These are phyloP conservation scores for Candida xyloterini DNA, from an alignment of 805 yeast genomes.

Conservation along the genomic window DNA sequence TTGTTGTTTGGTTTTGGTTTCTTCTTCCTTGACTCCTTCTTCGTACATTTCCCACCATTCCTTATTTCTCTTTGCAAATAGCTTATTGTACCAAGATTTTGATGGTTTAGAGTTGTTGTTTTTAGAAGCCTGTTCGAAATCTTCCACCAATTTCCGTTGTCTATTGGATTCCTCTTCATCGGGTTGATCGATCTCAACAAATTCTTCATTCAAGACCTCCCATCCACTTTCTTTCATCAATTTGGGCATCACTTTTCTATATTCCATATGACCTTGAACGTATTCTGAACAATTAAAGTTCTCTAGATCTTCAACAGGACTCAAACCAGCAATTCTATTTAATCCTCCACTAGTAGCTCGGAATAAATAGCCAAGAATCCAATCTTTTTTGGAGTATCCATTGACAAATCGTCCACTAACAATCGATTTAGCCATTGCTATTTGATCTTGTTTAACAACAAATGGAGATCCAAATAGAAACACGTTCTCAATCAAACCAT, in stretches of 20 bases:
- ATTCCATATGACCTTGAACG: slow-evolving; percentile 97
- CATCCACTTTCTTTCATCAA: slow-evolving; percentile 67
- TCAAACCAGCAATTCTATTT: slow-evolving; percentile 85
- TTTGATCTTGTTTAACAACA: slow-evolving; percentile 72
- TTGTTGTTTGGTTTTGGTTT: slow-evolving; percentile 20
- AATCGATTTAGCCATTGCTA: slow-evolving; percentile 74
- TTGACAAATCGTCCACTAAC: slow-evolving; percentile 88
- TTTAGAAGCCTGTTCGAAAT: slow-evolving; percentile 77
- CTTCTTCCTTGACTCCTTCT: slow-evolving; percentile 35
- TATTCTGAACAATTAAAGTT: slow-evolving; percentile 82
- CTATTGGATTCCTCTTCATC: slow-evolving; percentile 84
- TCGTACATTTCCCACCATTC: slow-evolving; percentile 59
- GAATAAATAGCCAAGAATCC: slow-evolving; percentile 93
- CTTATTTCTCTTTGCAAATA: slow-evolving; percentile 44
- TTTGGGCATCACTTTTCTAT: slow-evolving; percentile 89
- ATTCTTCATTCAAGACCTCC: slow-evolving; percentile 85
- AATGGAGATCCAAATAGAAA: slow-evolving; percentile 85
- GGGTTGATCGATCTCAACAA: slow-evolving; percentile 93
- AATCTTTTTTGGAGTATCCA: slow-evolving; percentile 88
- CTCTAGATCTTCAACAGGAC: slow-evolving; percentile 74
- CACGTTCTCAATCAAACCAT: slow-evolving; percentile 86
- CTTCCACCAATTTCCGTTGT: slow-evolving; percentile 76
- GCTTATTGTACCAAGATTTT: slow-evolving; percentile 42
- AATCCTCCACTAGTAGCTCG: slow-evolving; percentile 95
- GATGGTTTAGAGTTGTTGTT: slow-evolving; percentile 42